Evolutionary conservation across 2,329 filamentous ascomycete species (phyloP).

Genomic region (Zasmidium citrigriseum): DNA sequence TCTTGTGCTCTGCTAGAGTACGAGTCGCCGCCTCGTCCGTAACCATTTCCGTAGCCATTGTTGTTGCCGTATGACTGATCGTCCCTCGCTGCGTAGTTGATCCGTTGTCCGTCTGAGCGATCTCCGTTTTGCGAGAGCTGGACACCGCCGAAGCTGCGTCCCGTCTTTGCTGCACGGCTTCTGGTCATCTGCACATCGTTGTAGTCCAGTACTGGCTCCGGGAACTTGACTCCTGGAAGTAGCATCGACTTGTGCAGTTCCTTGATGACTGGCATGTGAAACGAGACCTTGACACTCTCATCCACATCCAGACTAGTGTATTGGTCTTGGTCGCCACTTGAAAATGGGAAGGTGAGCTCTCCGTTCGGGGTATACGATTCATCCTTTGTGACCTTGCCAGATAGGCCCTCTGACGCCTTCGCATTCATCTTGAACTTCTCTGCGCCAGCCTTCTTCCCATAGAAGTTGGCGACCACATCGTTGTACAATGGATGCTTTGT

Average conservation of each 20-base stretch:
- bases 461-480: slow-evolving; percentile 80
- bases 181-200: slow-evolving; percentile 74
- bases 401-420: slow-evolving; percentile 72
- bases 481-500: slow-evolving; percentile 84
- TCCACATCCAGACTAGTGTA: slow-evolving; percentile 72
- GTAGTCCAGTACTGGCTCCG: slow-evolving; percentile 69
- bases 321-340: slow-evolving; percentile 60
- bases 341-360: slow-evolving; percentile 51
- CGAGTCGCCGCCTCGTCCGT: slow-evolving; percentile 23
- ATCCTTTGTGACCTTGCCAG: slow-evolving; percentile 79
- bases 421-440: slow-evolving; percentile 72
- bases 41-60: slow-evolving; percentile 27
- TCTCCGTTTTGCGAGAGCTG: slow-evolving; percentile 56
- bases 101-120: slow-evolving; percentile 48
- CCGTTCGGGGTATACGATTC: slow-evolving; percentile 83
- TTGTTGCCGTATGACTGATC: slow-evolving; percentile 28
- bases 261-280: slow-evolving; percentile 73
- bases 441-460: slow-evolving; percentile 79
- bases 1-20: slow-evolving; percentile 20
- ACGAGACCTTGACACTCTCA: slow-evolving; percentile 83
- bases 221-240: slow-evolving; percentile 76
- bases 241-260: slow-evolving; percentile 92
- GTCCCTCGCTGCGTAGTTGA: slow-evolving; percentile 54
- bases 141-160: slow-evolving; percentile 71
- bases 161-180: slow-evolving; percentile 63